Conservation (phyloP, 768 basidiomycete genomes). For the Boletus vinaceobasis region DNA sequence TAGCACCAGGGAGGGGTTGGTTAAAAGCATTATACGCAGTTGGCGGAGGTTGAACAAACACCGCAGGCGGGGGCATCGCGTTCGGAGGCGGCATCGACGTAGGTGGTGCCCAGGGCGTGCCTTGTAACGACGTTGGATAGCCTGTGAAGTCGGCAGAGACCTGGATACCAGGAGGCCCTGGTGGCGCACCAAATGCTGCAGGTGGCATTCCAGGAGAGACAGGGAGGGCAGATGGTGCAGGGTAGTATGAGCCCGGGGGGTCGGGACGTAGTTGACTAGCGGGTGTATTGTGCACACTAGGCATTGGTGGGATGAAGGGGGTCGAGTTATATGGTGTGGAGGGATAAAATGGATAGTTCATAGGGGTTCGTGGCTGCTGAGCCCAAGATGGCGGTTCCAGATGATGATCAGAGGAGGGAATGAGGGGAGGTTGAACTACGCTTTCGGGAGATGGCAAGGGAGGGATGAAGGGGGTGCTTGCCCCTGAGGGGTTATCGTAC, state of each 20-base stretch:
- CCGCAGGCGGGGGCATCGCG: constrained; percentile 14
- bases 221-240: constrained; percentile 30
- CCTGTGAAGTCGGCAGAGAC: constrained; percentile 33
- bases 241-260: constrained; percentile 31
- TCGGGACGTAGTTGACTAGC: constrained; percentile 21
- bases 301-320: constrained; percentile 38
- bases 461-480: constrained; percentile 37
- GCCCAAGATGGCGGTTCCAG: constrained; percentile 35
- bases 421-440: constrained; percentile 33
- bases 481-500: constrained; percentile 29
- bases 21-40: constrained; percentile 29
- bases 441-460: constrained; percentile 37
- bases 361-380: constrained; percentile 31
- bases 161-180: constrained; percentile 3
- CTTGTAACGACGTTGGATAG: constrained; percentile 24
- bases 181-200: constrained; percentile 7
- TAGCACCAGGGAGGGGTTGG: constrained; percentile 30
- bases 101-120: constrained; percentile 27
- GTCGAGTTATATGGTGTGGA: constrained; percentile 36
- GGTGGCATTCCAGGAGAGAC: constrained; percentile 13
- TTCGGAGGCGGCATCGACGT: constrained; percentile 21
- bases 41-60: constrained; percentile 9
- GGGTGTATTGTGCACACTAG: constrained; percentile 26
- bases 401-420: constrained; percentile 29
- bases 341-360: constrained; percentile 39